A percentile compares a stretch with the other conserved stretches of the same genome.
phyloP scores from a whole-genome alignment of 1,139 yeast genomes.

The Wickerhamiella infanticola region DNA sequence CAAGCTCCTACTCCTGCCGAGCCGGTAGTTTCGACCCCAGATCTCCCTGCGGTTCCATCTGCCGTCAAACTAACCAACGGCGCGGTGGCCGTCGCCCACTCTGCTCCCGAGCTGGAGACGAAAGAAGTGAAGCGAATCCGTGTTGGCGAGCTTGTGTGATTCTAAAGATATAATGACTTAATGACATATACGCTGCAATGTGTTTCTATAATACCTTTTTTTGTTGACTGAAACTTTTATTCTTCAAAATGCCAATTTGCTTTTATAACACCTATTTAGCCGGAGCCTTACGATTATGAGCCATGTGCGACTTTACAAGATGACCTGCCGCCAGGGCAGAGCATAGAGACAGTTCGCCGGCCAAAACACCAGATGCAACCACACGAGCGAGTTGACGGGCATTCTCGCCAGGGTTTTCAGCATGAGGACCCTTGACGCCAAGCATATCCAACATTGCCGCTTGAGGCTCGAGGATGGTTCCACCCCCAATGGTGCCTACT shows the following conservation, averaged over 20 bases:
- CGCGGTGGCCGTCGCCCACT: background rate
- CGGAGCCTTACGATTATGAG: constrained; percentile 66
- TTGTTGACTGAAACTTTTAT: too few species aligned
- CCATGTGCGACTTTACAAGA: constrained; percentile 95
- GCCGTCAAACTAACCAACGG: too few species aligned
- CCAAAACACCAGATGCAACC: constrained; percentile 88
- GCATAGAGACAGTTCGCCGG: constrained; percentile 89
- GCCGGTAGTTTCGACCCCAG: background rate
- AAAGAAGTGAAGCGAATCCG: background rate
- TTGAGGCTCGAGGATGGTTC: constrained; percentile 94
- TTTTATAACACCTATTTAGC: constrained; percentile 9
- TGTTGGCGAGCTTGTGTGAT: background rate
- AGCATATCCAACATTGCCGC: constrained; percentile 88
- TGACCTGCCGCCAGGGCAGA: constrained; percentile 98
- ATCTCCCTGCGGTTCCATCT: too few species aligned
- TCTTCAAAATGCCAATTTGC: too few species aligned
- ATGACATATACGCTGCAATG: too few species aligned
- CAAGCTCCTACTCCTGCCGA: background rate
- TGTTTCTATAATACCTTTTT: too few species aligned
- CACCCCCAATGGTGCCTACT: constrained; percentile 99
- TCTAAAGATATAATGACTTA: too few species aligned
- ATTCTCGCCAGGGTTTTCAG: constrained; percentile 85
- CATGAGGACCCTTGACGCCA: constrained; percentile 89
- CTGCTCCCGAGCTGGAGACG: background rate
- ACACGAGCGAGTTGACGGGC: constrained; percentile 91